phyloP scores from a whole-genome alignment of 202 grass and related monocot species.

The Musa balbisiana region DNA sequence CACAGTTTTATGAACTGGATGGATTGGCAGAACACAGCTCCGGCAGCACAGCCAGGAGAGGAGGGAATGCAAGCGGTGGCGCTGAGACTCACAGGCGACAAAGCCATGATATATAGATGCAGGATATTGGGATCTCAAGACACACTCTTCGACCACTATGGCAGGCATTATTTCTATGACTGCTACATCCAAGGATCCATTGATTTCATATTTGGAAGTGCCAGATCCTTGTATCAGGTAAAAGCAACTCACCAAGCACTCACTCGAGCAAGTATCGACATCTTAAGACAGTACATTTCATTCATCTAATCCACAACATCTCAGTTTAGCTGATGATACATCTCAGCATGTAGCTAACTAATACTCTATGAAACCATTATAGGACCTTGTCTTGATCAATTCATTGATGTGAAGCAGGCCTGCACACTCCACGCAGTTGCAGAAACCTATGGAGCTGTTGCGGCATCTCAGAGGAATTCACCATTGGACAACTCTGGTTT shows the following conservation, averaged over 20 bases:
- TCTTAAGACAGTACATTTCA: no score
- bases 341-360: no score
- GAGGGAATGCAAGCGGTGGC: constrained; percentile 84
- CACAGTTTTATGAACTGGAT: no score
- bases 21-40: constrained; percentile 57
- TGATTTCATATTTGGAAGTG: constrained; percentile 94
- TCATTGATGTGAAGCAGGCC: constrained; percentile 31
- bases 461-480: constrained; percentile 84
- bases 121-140: constrained; percentile 77
- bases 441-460: constrained; percentile 75
- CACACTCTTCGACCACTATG: constrained; percentile 88
- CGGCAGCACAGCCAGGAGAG: constrained; percentile 50
- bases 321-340: no score
- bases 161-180: constrained; percentile 63
- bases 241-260: background rate
- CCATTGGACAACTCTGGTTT: constrained; percentile 62
- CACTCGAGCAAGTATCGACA: no score
- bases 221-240: constrained; percentile 77
- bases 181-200: constrained; percentile 95
- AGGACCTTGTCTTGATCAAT: background rate
- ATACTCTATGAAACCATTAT: no score
- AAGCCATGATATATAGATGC: constrained; percentile 71
- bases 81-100: constrained; percentile 81
- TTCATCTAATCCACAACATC: no score
- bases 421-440: constrained; percentile 71